Percentiles rank a stretch among this genome's conserved stretches.
Evolutionary conservation across 306 rosid species (phyloP).

Genomic region (Vigna nakashimae): DNA sequence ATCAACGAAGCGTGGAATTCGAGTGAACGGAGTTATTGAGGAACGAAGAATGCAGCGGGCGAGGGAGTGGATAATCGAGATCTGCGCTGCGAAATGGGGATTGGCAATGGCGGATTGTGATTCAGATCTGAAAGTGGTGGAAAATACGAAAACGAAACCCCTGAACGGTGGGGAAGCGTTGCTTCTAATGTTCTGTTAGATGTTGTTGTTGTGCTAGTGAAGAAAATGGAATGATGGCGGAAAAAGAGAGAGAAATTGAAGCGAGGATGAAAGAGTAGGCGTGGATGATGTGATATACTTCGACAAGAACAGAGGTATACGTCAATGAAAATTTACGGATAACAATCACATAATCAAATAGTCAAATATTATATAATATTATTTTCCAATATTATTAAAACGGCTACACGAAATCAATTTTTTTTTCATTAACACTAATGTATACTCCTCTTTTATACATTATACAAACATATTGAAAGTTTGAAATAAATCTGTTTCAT

Average conservation of each 20-base stretch:
- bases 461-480: too few relatives aligned
- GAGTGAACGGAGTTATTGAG: slow-evolving; percentile 24
- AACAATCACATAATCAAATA: slow-evolving; percentile 22
- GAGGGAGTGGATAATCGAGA: slow-evolving; percentile 49
- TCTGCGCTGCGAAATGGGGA: slow-evolving; percentile 45
- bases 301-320: slow-evolving; percentile 4
- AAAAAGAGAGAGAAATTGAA: slow-evolving; percentile 37
- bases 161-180: slow-evolving; percentile 39
- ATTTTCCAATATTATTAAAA: slow-evolving; percentile 48
- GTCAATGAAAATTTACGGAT: slow-evolving; percentile 29
- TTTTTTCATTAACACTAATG: too few relatives aligned
- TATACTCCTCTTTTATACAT: too few relatives aligned
- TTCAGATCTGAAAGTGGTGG: slow-evolving; percentile 66
- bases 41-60: slow-evolving; percentile 30
- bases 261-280: slow-evolving; percentile 22
- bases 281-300: slow-evolving; percentile 34
- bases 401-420: slow-evolving; percentile 40
- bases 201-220: slow-evolving; percentile 21
- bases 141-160: slow-evolving; percentile 38
- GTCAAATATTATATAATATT: not conserved
- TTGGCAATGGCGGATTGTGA: slow-evolving; percentile 37
- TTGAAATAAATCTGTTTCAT: too few relatives aligned
- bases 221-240: slow-evolving; percentile 45
- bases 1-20: slow-evolving; percentile 49
- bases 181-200: slow-evolving; percentile 24